phyloP scores from a whole-genome alignment of 768 basidiomycete species.

The Trametes punicea region DNA sequence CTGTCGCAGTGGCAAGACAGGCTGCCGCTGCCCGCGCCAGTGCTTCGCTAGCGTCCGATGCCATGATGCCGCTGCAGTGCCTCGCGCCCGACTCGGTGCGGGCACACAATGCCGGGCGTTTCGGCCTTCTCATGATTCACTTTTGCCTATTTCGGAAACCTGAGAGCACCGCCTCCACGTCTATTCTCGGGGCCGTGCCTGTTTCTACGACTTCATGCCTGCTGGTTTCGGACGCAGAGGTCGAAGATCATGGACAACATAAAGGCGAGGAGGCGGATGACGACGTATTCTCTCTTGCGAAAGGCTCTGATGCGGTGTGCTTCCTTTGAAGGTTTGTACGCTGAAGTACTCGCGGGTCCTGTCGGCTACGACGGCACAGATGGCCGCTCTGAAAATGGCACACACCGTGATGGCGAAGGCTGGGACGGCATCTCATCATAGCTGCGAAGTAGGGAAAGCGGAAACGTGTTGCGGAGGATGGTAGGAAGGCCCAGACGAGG shows the following conservation, averaged over 20 bases:
- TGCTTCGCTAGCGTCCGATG: no score
- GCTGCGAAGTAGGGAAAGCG: constrained; percentile 37
- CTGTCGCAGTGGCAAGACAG: background rate
- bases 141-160: background rate
- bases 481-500: constrained; percentile 54
- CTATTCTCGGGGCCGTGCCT: background rate
- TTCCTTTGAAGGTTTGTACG: constrained; percentile 50
- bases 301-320: constrained; percentile 71
- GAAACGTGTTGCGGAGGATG: constrained; percentile 39
- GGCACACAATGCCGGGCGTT: no score
- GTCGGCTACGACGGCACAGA: constrained; percentile 60
- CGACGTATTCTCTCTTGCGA: constrained; percentile 52
- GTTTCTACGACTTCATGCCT: background rate
- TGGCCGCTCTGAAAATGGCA: constrained; percentile 34
- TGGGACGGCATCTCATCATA: constrained; percentile 50
- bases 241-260: constrained; percentile 24
- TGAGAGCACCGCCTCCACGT: background rate
- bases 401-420: constrained; percentile 42
- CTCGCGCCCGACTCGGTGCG: background rate
- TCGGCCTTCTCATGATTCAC: background rate
- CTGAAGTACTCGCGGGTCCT: constrained; percentile 52
- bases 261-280: constrained; percentile 39
- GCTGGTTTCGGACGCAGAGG: constrained; percentile 20
- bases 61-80: background rate
- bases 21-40: background rate